Evolutionary conservation across 106 monocot species (phyloP), one percentile per base, ranked within the genome.

Genomic region (Agapanthus africanus): DNA sequence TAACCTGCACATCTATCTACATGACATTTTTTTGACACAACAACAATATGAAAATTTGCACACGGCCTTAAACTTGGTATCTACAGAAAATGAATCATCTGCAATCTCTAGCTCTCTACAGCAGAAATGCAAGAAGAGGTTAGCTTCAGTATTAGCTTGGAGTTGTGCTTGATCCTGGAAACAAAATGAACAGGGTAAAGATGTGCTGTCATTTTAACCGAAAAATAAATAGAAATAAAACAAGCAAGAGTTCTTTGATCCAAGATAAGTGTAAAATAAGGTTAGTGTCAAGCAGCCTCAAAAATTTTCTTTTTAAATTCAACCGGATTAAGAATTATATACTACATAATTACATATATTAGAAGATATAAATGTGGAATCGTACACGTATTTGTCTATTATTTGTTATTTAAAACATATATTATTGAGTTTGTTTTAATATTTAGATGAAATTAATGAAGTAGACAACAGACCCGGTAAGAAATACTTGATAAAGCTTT

Each of bases 81-180:
- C 22, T 40, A 65, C 64, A 65, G 31, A 11, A 36, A 65, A 39
- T 40, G 64, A 65, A 65, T 25, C 39, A 65, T 2, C 25, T 25
- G 39, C 26, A 25, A 65, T 22, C 39, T 19, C 31, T 40, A 65
- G 7, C 37, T 25, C 35, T 34, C 11, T n/a, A n/a, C 35, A 33
- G 32, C 15, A 34, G 14, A 35, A 1, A 61, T 61, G n/a, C 61
- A 61, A 18, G 16, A 35, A 35, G 61, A 63, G 64, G 22, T 37
- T 16, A 39, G 64, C 22, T 13, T 25, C n/a, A n/a, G n/a, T n/a
- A n/a, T n/a, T 40, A 65, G 0, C 21, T 25, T 0, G 22, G 21
- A 38, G 25, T 40, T 1, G 2, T 1, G 39, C 39, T 65, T 1
- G 26, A 9, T 39, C 64, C 64, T 65, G 64, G 10, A 65, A 62